These are phyloP conservation scores for Ceratobasidium sp. DNA, from an alignment of 1,284 basidiomycete species.

Conservation along the genomic window DNA sequence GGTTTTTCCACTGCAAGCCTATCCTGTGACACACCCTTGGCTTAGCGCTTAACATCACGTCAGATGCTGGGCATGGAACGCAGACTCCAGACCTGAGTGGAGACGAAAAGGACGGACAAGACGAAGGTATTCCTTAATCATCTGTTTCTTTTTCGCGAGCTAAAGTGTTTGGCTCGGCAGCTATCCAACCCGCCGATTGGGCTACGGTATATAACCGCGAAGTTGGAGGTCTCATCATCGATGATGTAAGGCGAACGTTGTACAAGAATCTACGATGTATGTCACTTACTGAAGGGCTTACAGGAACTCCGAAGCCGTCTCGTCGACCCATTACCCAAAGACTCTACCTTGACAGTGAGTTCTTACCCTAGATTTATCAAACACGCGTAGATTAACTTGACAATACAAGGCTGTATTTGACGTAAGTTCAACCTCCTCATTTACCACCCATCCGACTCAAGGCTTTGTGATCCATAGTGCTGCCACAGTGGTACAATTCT, in stretches of 20 bases:
- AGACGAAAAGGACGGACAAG: slow-evolving; percentile 39
- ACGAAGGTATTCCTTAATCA: slow-evolving; percentile 17
- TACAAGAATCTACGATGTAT: not conserved
- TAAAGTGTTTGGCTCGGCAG: not conserved
- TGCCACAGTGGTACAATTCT: slow-evolving; percentile 44
- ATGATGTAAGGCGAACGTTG: slow-evolving; percentile 20
- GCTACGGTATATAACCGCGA: slow-evolving; percentile 33
- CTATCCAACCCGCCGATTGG: slow-evolving; percentile 44
- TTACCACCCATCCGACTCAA: not conserved
- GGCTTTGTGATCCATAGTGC: slow-evolving; percentile 1
- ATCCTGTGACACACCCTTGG: not conserved
- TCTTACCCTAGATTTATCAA: not conserved
- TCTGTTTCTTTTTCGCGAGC: not conserved
- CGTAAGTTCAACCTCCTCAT: not conserved
- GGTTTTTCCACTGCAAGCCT: slow-evolving; percentile 39
- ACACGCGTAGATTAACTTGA: not conserved
- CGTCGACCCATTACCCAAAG: slow-evolving; percentile 30
- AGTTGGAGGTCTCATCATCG: slow-evolving; percentile 35
- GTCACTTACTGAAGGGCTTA: not conserved
- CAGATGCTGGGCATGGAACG: slow-evolving; percentile 44
- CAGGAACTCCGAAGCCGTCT: slow-evolving; percentile 29
- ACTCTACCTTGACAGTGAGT: slow-evolving; percentile 30
- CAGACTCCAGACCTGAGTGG: slow-evolving; percentile 34
- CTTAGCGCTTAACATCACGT: not conserved
- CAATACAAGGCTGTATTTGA: slow-evolving; percentile 34